Percentiles rank a stretch among this genome's conserved stretches.
These are phyloP conservation scores for Aspergillus brasiliensis DNA, from an alignment of 2,329 filamentous ascomycete genomes.

Conservation along the genomic window DNA sequence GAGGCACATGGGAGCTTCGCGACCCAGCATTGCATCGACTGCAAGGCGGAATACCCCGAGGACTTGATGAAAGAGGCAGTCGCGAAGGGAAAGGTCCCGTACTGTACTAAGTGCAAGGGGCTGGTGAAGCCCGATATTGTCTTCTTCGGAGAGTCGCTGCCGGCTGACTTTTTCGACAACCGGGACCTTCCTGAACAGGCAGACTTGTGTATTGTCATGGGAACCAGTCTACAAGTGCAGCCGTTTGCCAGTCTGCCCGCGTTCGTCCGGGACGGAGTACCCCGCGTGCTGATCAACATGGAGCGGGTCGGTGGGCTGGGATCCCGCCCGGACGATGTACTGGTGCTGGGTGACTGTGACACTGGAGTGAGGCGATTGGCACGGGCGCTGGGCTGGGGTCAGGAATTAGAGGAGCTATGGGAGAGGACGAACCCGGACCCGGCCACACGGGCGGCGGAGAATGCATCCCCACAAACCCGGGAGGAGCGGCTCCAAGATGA, in stretches of 20 bases:
- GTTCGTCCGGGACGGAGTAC: conserved; percentile 62
- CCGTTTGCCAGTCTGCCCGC: conserved; percentile 83
- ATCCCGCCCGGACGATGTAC: conserved; percentile 76
- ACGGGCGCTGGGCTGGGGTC: conserved; percentile 77
- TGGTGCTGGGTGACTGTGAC: conserved; percentile 82
- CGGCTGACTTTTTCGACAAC: conserved; percentile 65
- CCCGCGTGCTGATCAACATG: conserved; percentile 83
- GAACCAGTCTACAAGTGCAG: conserved; percentile 83
- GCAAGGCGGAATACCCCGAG: conserved; percentile 70
- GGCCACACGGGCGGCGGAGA: conserved; percentile 50
- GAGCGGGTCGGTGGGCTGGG: conserved; percentile 81
- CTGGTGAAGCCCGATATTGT: conserved; percentile 93
- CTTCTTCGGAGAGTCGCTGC: conserved; percentile 82
- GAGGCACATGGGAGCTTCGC: conserved; percentile 97
- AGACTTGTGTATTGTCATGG: conserved; percentile 81
- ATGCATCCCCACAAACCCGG: conserved; percentile 45
- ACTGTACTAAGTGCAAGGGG: conserved; percentile 71
- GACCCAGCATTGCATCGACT: conserved; percentile 87
- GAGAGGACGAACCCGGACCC: conserved; percentile 64
- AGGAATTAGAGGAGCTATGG: conserved; percentile 81
- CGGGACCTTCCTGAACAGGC: conserved; percentile 60
- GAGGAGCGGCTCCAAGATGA: conserved; percentile 62
- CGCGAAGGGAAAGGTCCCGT: conserved; percentile 66
- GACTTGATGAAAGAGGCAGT: conserved; percentile 74
- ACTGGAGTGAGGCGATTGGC: conserved; percentile 76